phyloP scores from a whole-genome alignment of 2,329 filamentous ascomycete genomes.

The Colletotrichum sp. region DNA sequence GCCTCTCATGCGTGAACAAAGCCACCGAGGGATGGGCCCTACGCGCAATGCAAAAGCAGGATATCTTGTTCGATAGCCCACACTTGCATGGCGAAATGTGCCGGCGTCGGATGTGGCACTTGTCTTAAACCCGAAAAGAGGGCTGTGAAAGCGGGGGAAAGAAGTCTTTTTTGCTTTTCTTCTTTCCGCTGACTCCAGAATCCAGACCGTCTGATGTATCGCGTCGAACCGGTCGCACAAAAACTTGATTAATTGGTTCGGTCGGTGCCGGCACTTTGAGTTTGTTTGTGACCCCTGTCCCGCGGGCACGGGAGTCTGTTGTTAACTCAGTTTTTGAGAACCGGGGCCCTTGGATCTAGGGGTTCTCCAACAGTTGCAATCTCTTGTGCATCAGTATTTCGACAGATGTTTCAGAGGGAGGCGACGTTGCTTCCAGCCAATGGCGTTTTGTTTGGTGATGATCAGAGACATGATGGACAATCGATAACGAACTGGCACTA shows the following conservation, averaged over 20 bases:
- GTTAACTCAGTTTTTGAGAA: not conserved
- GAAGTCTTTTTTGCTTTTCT: not conserved
- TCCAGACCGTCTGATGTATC: slow-evolving; percentile 11
- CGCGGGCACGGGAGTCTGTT: not conserved
- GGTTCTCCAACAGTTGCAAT: not conserved
- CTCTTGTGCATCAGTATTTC: not conserved
- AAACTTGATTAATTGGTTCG: not conserved
- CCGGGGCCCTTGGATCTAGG: not conserved
- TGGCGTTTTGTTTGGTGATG: not conserved
- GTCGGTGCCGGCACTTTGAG: not conserved
- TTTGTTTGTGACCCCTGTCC: not conserved
- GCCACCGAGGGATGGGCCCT: not conserved
- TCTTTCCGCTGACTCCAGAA: not conserved
- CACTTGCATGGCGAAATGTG: not conserved
- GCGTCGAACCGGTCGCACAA: not conserved
- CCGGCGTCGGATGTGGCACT: not conserved
- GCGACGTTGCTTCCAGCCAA: not conserved
- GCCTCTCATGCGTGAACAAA: not conserved
- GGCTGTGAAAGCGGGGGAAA: slow-evolving; percentile 9
- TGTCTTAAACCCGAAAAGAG: not conserved
- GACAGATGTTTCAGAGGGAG: not conserved
- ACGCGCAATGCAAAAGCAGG: slow-evolving; percentile 9
- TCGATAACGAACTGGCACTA: not conserved
- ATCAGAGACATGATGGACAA: not conserved
- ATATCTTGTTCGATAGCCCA: slow-evolving; percentile 1